phyloP scores from a whole-genome alignment of 345 rosid species.

The Combretum micranthum region DNA sequence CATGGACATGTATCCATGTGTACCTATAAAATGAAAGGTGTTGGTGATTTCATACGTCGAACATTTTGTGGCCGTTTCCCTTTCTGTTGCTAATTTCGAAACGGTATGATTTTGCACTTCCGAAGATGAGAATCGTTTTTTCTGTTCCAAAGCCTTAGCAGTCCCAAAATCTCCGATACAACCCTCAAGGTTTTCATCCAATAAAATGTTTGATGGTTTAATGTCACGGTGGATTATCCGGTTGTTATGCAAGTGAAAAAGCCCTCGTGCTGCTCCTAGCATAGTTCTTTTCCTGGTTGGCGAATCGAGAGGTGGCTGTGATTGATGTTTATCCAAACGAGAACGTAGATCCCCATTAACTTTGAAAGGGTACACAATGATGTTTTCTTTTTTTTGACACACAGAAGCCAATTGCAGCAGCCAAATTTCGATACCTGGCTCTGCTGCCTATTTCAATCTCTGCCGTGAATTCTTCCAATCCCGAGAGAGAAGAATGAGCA shows the following conservation, averaged over 20 bases:
- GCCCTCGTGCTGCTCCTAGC: conserved; percentile 8
- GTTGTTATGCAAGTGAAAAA: conserved; percentile 6
- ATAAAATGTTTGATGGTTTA: neutral
- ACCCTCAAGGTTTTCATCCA: conserved; percentile 11
- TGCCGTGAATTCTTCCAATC: neutral
- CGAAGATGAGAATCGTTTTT: too few relatives aligned
- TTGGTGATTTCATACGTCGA: too few relatives aligned
- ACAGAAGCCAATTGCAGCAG: conserved; percentile 1
- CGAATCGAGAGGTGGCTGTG: conserved; percentile 1
- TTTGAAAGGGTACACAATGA: conserved; percentile 8
- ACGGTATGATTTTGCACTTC: too few relatives aligned
- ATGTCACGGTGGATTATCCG: neutral
- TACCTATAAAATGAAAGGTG: too few relatives aligned
- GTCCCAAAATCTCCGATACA: conserved; percentile 5
- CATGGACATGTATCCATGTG: too few relatives aligned
- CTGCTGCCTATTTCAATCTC: neutral
- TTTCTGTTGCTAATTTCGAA: too few relatives aligned
- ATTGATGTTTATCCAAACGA: neutral
- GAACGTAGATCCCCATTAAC: neutral
- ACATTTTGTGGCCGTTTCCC: too few relatives aligned
- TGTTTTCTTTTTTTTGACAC: neutral
- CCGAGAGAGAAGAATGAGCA: too few relatives aligned
- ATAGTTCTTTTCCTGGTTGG: neutral
- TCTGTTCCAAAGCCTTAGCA: neutral
- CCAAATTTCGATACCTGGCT: conserved; percentile 4